phyloP scores from a whole-genome alignment of 1,139 yeast genomes.

The Lizanozyma gosingica region DNA sequence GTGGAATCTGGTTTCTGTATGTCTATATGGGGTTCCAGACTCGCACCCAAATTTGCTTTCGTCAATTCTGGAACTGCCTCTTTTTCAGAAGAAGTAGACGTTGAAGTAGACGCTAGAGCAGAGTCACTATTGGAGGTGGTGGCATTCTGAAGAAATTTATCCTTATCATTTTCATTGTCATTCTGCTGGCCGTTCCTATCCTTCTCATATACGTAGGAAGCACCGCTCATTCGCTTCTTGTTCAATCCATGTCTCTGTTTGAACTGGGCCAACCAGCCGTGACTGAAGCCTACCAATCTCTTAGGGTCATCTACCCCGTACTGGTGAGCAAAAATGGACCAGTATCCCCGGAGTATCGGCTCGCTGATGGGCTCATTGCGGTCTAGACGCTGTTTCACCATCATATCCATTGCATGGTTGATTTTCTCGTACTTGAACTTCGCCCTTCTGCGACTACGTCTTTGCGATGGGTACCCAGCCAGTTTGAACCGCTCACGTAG shows the following conservation, averaged over 20 bases:
- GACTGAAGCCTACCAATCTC: slow-evolving; percentile 43
- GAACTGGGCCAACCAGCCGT: slow-evolving; percentile 55
- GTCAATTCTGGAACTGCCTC: background rate
- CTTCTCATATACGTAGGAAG: background rate
- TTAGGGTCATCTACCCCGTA: slow-evolving; percentile 56
- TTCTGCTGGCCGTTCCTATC: background rate
- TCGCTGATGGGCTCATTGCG: slow-evolving; percentile 43
- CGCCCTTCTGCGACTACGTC: slow-evolving; percentile 38
- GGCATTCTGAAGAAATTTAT: background rate
- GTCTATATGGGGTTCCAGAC: background rate
- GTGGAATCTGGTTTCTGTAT: too few species aligned
- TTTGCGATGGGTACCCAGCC: slow-evolving; percentile 22
- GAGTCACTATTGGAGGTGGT: background rate
- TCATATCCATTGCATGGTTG: slow-evolving; percentile 47
- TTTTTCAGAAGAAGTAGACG: slow-evolving; percentile 1
- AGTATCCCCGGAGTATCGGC: slow-evolving; percentile 45
- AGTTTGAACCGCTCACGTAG: slow-evolving; percentile 33
- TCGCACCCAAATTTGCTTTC: too few species aligned
- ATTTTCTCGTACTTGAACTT: slow-evolving; percentile 49
- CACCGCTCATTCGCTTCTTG: slow-evolving; percentile 25
- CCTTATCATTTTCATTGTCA: background rate
- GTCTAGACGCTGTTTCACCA: slow-evolving; percentile 38
- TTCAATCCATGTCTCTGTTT: slow-evolving; percentile 49
- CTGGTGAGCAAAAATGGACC: slow-evolving; percentile 47
- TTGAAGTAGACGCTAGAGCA: background rate